A percentile compares a stretch with the other conserved stretches of the same genome.
These are phyloP conservation scores for Ustilago trichophora DNA, from an alignment of 1,284 basidiomycete genomes.

Conservation along the genomic window DNA sequence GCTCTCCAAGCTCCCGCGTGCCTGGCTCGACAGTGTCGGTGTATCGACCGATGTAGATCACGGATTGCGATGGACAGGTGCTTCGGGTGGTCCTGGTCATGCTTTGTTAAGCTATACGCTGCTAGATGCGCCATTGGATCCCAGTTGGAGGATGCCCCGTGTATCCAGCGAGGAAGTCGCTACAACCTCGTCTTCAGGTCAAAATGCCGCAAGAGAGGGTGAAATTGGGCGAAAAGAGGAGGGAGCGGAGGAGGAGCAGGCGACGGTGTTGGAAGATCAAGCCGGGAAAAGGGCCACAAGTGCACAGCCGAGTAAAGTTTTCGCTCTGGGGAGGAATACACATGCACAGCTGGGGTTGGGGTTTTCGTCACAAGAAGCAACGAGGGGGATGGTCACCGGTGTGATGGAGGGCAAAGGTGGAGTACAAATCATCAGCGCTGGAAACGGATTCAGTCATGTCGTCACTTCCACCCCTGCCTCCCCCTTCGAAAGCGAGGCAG, in stretches of 20 bases:
- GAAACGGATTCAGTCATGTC: slow-evolving; percentile 19
- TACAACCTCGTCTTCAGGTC: not conserved
- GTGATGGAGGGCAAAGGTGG: slow-evolving; percentile 6
- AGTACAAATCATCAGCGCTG: slow-evolving; percentile 3
- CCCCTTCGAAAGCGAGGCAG: too few species aligned
- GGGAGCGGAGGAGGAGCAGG: not conserved
- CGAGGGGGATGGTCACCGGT: slow-evolving; percentile 35
- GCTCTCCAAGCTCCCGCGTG: slow-evolving; percentile 11
- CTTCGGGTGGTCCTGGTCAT: not conserved
- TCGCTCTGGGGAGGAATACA: slow-evolving; percentile 32
- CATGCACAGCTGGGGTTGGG: slow-evolving; percentile 41
- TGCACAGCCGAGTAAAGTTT: slow-evolving; percentile 15
- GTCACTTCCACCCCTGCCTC: slow-evolving; percentile 11
- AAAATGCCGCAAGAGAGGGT: too few species aligned
- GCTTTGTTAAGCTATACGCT: slow-evolving; percentile 15
- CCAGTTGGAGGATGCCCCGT: too few species aligned
- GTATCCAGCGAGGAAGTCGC: too few species aligned
- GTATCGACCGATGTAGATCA: slow-evolving; percentile 19
- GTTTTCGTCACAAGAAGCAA: slow-evolving; percentile 35
- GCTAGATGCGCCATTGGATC: not conserved
- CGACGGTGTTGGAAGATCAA: slow-evolving; percentile 1
- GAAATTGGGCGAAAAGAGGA: too few species aligned
- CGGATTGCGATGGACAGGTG: slow-evolving; percentile 1
- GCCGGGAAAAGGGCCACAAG: not conserved
- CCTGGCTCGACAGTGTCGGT: slow-evolving; percentile 26